Evolutionary conservation across 108 stramenopile species (phyloP).

Genomic region (Hondaea fermentalgiana): DNA sequence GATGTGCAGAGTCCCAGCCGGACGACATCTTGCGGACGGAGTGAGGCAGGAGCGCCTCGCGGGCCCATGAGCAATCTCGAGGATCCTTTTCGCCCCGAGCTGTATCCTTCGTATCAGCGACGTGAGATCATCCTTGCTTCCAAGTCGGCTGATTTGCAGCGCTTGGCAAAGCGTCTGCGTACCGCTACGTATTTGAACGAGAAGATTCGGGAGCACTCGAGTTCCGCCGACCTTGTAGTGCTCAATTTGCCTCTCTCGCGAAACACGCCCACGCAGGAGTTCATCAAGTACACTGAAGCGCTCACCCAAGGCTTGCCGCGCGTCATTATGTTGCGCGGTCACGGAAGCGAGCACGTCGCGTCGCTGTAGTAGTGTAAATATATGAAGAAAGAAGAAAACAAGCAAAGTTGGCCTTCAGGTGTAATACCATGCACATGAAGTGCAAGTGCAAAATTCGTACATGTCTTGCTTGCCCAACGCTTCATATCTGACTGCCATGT

Average conservation of each 20-base stretch:
- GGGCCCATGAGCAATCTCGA: background rate
- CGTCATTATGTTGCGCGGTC: slow-evolving; percentile 57
- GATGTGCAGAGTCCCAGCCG: too few relatives aligned
- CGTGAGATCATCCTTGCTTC: background rate
- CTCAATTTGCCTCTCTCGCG: slow-evolving; percentile 61
- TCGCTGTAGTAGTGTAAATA: background rate
- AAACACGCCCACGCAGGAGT: slow-evolving; percentile 39
- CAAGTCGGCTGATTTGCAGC: background rate
- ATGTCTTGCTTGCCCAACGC: too few relatives aligned
- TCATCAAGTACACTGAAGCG: slow-evolving; percentile 50
- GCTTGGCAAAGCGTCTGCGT: background rate
- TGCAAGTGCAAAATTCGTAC: too few relatives aligned
- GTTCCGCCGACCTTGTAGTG: slow-evolving; percentile 56
- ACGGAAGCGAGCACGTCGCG: slow-evolving; percentile 47
- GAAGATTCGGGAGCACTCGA: slow-evolving; percentile 44
- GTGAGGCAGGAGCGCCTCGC: background rate
- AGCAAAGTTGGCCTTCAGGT: too few relatives aligned
- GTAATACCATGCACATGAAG: too few relatives aligned
- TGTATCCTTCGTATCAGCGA: background rate
- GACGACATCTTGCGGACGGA: too few relatives aligned
- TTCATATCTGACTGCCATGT: too few relatives aligned
- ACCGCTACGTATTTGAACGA: slow-evolving; percentile 49
- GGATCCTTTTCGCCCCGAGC: background rate
- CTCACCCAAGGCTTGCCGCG: slow-evolving; percentile 44
- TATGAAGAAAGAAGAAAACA: background rate